Base-by-base conservation (phyloP, 306 rosid species). In the Quercus mongolica region DNA sequence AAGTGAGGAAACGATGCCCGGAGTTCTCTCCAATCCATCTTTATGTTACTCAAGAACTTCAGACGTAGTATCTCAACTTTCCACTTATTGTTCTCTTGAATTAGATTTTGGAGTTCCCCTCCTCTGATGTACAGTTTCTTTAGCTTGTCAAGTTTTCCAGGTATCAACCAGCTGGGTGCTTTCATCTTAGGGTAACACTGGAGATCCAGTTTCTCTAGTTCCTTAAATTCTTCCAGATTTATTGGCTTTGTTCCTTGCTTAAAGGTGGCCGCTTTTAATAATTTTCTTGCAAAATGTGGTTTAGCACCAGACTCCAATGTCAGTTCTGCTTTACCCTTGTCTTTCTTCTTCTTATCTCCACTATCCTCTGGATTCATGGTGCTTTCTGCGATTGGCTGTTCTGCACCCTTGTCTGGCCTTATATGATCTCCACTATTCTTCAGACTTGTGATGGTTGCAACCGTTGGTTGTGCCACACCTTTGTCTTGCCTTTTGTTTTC, bases 111-210 rank as follows among this genome's bases (percentile, higher is more conserved):
- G 28, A 82, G 75, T 8, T 3, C 15, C 21, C 81, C 85, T 63
- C 72, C 85, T 19, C 85, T 30, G 55, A 82, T 55, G 20, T 73
- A 56, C 54, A 77, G 76, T 57, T 82, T 82, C 75, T 74, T 38
- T 26, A 82, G 46, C 0, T 7, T 6, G 20, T 0, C 0, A 33
- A 26, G 49, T 1, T 77, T 12, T 6, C 0, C 18, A 0, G 64
- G 56, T 15, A 10, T 30, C 57, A 77, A 28, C 75, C 75, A 82
- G 4, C 69, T 5, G 3, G 81, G 68, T 14, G 74, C 51, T 1
- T 11, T 5, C 1, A 15, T 11, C 11, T 0, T 0, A 20, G 82
- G 85, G 70, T 35, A 82, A 21, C 69, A 77, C 19, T 73, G 78
- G 30, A 82, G 82, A 33, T 63, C 55, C 44, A 82, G 61, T 65